Percentiles rank a stretch among this genome's conserved stretches.
Conservation (phyloP, 345 rosid genomes). For the Psidium friedrichsthalianum region DNA sequence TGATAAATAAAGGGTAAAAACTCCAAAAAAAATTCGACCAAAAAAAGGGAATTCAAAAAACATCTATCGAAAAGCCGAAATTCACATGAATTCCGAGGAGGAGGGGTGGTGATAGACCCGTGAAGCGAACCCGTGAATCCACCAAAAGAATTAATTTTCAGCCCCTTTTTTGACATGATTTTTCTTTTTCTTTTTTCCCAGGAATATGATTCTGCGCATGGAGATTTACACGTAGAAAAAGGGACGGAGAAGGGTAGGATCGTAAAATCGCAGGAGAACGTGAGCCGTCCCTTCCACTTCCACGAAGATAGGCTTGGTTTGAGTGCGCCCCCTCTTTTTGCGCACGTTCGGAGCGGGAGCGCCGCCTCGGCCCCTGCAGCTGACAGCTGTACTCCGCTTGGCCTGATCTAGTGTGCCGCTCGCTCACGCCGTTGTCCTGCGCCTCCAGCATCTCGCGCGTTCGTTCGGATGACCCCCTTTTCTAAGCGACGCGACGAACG, state of each 20-base stretch:
- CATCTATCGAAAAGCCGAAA: not conserved
- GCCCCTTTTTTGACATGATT: not conserved
- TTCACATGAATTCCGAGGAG: not conserved
- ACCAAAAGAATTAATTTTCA: not conserved
- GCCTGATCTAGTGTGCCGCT: not conserved
- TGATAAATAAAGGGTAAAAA: too few species aligned
- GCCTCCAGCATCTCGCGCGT: not conserved
- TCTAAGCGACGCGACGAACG: not conserved
- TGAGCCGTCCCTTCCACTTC: not conserved
- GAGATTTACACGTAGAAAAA: not conserved
- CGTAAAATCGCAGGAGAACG: not conserved
- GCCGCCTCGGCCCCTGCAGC: not conserved
- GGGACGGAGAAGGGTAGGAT: not conserved
- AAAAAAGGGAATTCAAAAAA: not conserved
- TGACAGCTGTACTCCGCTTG: not conserved
- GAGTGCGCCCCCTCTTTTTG: not conserved
- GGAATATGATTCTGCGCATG: not conserved
- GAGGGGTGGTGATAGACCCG: not conserved
- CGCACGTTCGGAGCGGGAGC: slow-evolving; percentile 3
- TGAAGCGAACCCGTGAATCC: not conserved
- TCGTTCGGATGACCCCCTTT: not conserved
- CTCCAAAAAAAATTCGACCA: too few species aligned
- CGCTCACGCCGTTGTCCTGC: not conserved
- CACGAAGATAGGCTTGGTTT: not conserved
- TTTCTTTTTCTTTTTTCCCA: too few species aligned